Base-by-base conservation (phyloP, 352 stramenopile species). In the Pythium phragmitis region DNA sequence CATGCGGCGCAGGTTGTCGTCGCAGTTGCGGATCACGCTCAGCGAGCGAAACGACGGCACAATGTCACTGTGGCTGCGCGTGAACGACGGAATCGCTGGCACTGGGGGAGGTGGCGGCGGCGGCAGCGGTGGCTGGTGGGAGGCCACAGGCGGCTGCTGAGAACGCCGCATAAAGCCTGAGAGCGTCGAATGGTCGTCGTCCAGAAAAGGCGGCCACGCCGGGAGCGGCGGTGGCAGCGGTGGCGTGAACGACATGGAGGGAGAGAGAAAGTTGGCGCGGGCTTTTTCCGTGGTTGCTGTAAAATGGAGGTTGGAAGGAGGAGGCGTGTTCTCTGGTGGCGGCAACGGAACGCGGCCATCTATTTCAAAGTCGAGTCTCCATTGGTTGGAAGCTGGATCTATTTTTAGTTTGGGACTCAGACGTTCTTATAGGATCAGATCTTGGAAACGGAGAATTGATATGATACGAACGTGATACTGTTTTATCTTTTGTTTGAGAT, bases 1-100 rank as follows among this genome's bases (percentile, higher is more conserved):
- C 50, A 60, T 50, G 8, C 54, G 42, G n/a, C 39, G 54, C 28
- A 60, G 9, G 8, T 60, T 50, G 28, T 60, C 54, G 42, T 60
- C 54, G 54, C 41, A 49, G 41, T 28, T 50, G 54, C 54, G 54
- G 42, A 60, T 60, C 17, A 41, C 21, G 17, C 26, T 50, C 1
- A 60, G 42, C 42, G 54, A 60, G 13, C 16, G 19, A 36, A 60
- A 60, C 37, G 54, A 42, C 30, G 54, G 23, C 26, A 21, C 26
- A n/a, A 42, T 13, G 14, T 52, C 50, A 33, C 47, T 57, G 30
- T 57, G 28, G 12, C 8, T 46, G 7, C 9, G 19, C n/a, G 7
- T 12, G 19, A 33, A 21, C 21, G 21, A 33, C 8, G 45, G 12
- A 1, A 50, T 34, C n/a, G 19, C 45, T 2, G 43, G 43, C 19